A percentile compares a stretch with the other conserved stretches of the same genome.
These are phyloP conservation scores for Candolleomyces aberdarensis DNA, from an alignment of 768 basidiomycete species.

Conservation along the genomic window DNA sequence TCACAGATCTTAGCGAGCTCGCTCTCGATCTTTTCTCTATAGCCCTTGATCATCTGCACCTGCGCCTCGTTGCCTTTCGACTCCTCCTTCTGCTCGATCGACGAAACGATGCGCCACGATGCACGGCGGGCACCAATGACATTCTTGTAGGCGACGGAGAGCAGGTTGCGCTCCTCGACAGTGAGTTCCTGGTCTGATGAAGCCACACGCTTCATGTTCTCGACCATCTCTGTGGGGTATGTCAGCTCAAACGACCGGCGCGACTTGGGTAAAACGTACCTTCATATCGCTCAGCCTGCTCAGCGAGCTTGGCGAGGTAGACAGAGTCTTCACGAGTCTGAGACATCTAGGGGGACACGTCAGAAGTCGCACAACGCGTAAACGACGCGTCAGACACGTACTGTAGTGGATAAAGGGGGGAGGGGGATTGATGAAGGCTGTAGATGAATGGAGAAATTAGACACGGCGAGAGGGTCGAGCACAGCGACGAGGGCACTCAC, in stretches of 20 bases:
- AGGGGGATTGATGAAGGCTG: slow-evolving; percentile 21
- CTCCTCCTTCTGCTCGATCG: slow-evolving; percentile 99
- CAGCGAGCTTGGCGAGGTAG: slow-evolving; percentile 99
- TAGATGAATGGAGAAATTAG: background rate
- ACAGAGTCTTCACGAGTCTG: slow-evolving; percentile 94
- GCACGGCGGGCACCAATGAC: slow-evolving; percentile 98
- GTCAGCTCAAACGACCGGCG: slow-evolving; percentile 11
- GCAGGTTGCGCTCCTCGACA: slow-evolving; percentile 96
- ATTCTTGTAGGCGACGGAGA: slow-evolving; percentile 99
- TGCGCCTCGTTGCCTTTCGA: slow-evolving; percentile 96
- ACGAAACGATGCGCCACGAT: slow-evolving; percentile 97
- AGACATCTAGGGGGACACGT: slow-evolving; percentile 54
- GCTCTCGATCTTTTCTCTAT: slow-evolving; percentile 96
- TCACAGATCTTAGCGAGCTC: slow-evolving; percentile 98
- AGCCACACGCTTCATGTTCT: slow-evolving; percentile 99
- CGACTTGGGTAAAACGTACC: slow-evolving; percentile 43
- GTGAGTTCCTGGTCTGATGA: slow-evolving; percentile 98
- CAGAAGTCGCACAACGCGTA: slow-evolving; percentile 33
- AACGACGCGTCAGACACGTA: slow-evolving; percentile 40
- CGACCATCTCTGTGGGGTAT: slow-evolving; percentile 79
- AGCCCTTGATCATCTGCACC: slow-evolving; percentile 95
- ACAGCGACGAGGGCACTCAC: slow-evolving; percentile 41
- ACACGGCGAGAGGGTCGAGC: slow-evolving; percentile 23
- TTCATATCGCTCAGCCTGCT: slow-evolving; percentile 99
- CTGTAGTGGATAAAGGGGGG: slow-evolving; percentile 29